phyloP scores from a whole-genome alignment of 2,329 filamentous ascomycete genomes.

The Cyclaneusma minus region DNA sequence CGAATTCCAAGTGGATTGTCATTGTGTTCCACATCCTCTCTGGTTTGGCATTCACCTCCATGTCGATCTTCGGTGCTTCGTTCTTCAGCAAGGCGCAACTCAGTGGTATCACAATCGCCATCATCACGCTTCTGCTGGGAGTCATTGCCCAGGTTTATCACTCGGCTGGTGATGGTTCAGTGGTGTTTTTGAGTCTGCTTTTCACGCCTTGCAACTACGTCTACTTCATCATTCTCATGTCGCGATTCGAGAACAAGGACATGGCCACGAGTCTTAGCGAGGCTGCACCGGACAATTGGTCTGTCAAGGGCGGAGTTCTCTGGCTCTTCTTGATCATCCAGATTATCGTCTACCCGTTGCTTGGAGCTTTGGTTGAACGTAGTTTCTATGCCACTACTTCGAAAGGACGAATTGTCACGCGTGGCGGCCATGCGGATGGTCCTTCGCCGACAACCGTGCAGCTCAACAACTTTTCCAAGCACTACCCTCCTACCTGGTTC shows the following conservation, averaged over 20 bases:
- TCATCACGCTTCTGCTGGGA: conserved; percentile 59
- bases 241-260: conserved; percentile 55
- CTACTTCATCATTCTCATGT: conserved; percentile 61
- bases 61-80: conserved; percentile 65
- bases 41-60: conserved; percentile 65
- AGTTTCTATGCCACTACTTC: conserved; percentile 61
- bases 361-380: conserved; percentile 62
- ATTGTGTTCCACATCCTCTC: conserved; percentile 59
- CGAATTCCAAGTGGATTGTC: conserved; percentile 47
- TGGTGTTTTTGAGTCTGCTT: conserved; percentile 55
- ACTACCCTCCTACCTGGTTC: conserved; percentile 53
- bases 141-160: conserved; percentile 63
- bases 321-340: conserved; percentile 69
- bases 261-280: conserved; percentile 43
- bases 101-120: conserved; percentile 65
- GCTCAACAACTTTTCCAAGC: conserved; percentile 60
- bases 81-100: conserved; percentile 83
- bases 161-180: conserved; percentile 43
- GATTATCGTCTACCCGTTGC: conserved; percentile 59
- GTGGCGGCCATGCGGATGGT: conserved; percentile 13
- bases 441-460: conserved; percentile 43
- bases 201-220: conserved; percentile 85
- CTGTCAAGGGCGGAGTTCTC: conserved; percentile 56
- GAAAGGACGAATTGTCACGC: conserved; percentile 37
- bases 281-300: conserved; percentile 49